A percentile compares a stretch with the other conserved stretches of the same genome.
Evolutionary conservation across 306 rosid species (phyloP).

Genomic region (Citrullus colocynthis): DNA sequence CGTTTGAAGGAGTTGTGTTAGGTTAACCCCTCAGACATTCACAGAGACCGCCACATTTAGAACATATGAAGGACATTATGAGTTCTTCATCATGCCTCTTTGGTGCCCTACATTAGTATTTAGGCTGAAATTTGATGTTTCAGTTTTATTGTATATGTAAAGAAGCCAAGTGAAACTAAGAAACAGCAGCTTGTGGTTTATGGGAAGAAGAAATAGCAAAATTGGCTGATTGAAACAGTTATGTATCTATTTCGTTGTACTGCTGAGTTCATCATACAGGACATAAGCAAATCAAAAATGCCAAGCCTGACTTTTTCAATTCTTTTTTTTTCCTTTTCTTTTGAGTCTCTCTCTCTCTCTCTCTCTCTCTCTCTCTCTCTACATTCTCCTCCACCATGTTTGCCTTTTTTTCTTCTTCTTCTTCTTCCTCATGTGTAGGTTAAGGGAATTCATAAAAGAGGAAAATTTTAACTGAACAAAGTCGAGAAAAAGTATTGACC

Average conservation of each 20-base stretch:
- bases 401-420: not conserved
- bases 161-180: too few species aligned
- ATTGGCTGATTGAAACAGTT: not conserved
- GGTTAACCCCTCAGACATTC: too few species aligned
- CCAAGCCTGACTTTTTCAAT: not conserved
- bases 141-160: not conserved
- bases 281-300: not conserved
- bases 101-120: too few species aligned
- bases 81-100: too few species aligned
- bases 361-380: not conserved
- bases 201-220: not conserved
- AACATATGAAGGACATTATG: too few species aligned
- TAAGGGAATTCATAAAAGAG: not conserved
- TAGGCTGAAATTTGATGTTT: too few species aligned
- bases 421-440: not conserved
- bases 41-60: too few species aligned
- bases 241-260: not conserved
- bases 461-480: not conserved
- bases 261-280: not conserved
- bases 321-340: not conserved
- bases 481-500: not conserved
- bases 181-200: not conserved
- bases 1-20: too few species aligned
- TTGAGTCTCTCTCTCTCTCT: not conserved
- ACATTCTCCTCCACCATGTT: constrained; percentile 5